Conservation (phyloP, 805 yeast species). For the Starmera quercuum region DNA sequence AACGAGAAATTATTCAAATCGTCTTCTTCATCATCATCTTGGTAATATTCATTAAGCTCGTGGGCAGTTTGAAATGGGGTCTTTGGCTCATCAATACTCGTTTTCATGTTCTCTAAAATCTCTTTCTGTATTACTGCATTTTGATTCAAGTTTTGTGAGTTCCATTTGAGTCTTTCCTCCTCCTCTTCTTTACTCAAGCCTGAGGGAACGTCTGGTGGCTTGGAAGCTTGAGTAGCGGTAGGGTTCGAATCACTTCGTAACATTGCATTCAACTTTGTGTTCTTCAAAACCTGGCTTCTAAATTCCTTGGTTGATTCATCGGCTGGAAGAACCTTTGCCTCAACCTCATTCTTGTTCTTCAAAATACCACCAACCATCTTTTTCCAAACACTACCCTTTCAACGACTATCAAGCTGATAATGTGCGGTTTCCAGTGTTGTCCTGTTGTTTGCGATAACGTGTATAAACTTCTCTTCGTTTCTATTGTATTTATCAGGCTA, state of each 20-base stretch:
- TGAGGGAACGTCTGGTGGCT: neutral
- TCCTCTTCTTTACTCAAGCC: constrained; percentile 22
- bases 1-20: constrained; percentile 45
- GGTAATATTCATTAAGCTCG: constrained; percentile 70
- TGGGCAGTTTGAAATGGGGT: constrained; percentile 92
- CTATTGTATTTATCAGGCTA: too few relatives aligned
- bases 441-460: neutral
- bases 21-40: constrained; percentile 46
- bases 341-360: constrained; percentile 37
- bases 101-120: constrained; percentile 28
- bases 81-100: constrained; percentile 88
- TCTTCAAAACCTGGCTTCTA: constrained; percentile 69
- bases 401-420: neutral
- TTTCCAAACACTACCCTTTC: neutral
- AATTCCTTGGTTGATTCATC: constrained; percentile 34
- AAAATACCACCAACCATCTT: constrained; percentile 33
- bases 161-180: constrained; percentile 64
- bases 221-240: constrained; percentile 7
- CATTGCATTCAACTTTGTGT: constrained; percentile 70
- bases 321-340: constrained; percentile 15
- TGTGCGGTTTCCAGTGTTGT: neutral
- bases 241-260: constrained; percentile 22
- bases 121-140: constrained; percentile 65
- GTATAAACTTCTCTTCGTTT: neutral
- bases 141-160: constrained; percentile 64